Base-by-base conservation (phyloP, 495 filamentous ascomycete species). In the Parathielavia appendiculata region DNA sequence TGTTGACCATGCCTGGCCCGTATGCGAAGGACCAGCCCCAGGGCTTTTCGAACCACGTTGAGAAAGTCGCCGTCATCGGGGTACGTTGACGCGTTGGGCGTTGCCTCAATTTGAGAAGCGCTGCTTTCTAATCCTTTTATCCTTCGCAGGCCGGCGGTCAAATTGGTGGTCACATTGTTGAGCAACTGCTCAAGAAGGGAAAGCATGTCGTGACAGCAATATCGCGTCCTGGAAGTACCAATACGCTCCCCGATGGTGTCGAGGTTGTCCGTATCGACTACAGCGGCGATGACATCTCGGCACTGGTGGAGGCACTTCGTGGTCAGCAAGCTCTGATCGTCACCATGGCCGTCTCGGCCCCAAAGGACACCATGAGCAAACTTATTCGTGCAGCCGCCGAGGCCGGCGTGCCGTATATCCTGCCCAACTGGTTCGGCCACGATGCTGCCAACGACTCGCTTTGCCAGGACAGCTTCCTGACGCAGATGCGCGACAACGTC, bases 371-470 rank as follows among this genome's bases (percentile, higher is more conserved):
- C 14, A 26, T 30, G 20, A 47, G 45, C 45, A 47, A 47, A 14
- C 45, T 47, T 22, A 13, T 47, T 14, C 45, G 22, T 9, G 45
- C 45, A 1, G 45, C 45, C 45, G 45, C 45, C 45, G 23, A 3
- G 11, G 45, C 45, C 23, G 45, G 45, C 45, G 45, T 47, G 45
- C 23, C 45, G 20, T 47, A 47, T 14, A 16, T 47, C 45, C 5
- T 47, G 45, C 45, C 45, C 45, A 47, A 47, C 23, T 50, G 55
- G 26, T 35, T 53, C 46, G 75, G 72, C 57, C 75, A 79, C 64
- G 75, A 81, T 54, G 73, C 69, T 19, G 41, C 35, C 19, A 55
- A 55, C 26, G 30, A 32, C 32, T 19, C 34, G 44, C 51, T 53
- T 14, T 12, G 35, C 32, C 30, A 19, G 23, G 45, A 47, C 22